Percentiles rank a stretch among this genome's conserved stretches.
Evolutionary conservation across 805 yeast genomes (phyloP).

Genomic region (Barnettozyma sucrosica): DNA sequence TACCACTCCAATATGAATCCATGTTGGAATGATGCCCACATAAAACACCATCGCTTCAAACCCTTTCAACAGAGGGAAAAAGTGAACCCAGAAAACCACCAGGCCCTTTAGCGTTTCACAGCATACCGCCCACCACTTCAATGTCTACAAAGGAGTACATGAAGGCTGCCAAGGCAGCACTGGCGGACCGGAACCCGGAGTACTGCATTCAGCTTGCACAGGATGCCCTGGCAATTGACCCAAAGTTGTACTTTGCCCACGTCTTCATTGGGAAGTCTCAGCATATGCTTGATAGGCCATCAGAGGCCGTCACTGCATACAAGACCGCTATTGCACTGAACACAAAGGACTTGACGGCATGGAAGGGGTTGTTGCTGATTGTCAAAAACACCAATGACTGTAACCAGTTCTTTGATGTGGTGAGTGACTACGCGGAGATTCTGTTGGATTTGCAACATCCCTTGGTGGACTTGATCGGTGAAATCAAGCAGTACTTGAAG

Average conservation of each 20-base stretch:
- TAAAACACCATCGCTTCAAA: not conserved
- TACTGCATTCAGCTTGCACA: constrained; percentile 52
- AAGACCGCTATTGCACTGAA: constrained; percentile 44
- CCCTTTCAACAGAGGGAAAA: not conserved
- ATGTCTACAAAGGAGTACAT: constrained; percentile 34
- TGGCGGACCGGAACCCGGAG: constrained; percentile 54
- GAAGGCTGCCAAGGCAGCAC: constrained; percentile 46
- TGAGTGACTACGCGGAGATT: constrained; percentile 39
- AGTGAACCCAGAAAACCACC: not conserved
- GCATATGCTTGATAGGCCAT: constrained; percentile 36
- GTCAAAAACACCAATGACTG: constrained; percentile 34
- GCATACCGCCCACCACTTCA: not conserved
- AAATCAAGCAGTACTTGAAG: constrained; percentile 41
- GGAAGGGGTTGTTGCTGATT: constrained; percentile 71
- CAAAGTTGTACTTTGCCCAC: constrained; percentile 55
- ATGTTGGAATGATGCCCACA: no score
- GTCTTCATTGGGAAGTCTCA: constrained; percentile 69
- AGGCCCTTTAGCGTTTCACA: not conserved
- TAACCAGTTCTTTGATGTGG: constrained; percentile 40
- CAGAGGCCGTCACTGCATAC: constrained; percentile 40
- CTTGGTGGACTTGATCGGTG: constrained; percentile 43
- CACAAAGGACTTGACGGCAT: constrained; percentile 53
- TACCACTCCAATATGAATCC: no score
- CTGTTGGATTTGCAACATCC: constrained; percentile 39
- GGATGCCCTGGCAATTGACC: constrained; percentile 51